A percentile compares a stretch with the other conserved stretches of the same genome.
These are phyloP conservation scores for Lolium multiflorum DNA, from an alignment of 176 grass and related monocot genomes.

Conservation along the genomic window DNA sequence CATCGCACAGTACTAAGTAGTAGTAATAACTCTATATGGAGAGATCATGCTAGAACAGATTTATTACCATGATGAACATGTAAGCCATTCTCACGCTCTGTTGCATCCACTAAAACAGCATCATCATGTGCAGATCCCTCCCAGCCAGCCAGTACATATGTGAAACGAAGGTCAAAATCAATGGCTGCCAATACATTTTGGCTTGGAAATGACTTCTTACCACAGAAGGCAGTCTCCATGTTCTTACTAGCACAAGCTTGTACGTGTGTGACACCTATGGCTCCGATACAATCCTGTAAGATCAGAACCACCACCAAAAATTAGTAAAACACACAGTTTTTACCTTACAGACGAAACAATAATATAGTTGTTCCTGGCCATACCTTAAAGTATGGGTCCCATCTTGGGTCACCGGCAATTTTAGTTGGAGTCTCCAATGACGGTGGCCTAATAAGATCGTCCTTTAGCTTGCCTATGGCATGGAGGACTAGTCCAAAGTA, in stretches of 20 bases:
- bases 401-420: slow-evolving; percentile 2
- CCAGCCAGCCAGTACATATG: slow-evolving; percentile 22
- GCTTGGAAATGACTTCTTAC: background rate
- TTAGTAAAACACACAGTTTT: background rate
- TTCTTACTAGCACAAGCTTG: background rate
- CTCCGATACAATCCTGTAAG: slow-evolving; percentile 16
- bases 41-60: background rate
- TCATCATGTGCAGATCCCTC: slow-evolving; percentile 2
- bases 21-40: background rate
- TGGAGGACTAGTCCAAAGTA: slow-evolving; percentile 28
- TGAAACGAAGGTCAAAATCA: slow-evolving; percentile 35
- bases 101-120: background rate
- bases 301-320: background rate
- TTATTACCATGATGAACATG: slow-evolving; percentile 12
- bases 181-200: slow-evolving; percentile 23
- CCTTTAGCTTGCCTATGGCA: background rate
- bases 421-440: slow-evolving; percentile 31
- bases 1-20: background rate
- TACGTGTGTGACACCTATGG: background rate
- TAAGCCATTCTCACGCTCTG: slow-evolving; percentile 17
- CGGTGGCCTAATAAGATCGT: slow-evolving; percentile 25
- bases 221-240: background rate
- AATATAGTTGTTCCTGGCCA: background rate
- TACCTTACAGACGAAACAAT: background rate
- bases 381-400: slow-evolving; percentile 27